Evolutionary conservation across 1,139 yeast genomes (phyloP).

Genomic region (Starmera stellimalicola): DNA sequence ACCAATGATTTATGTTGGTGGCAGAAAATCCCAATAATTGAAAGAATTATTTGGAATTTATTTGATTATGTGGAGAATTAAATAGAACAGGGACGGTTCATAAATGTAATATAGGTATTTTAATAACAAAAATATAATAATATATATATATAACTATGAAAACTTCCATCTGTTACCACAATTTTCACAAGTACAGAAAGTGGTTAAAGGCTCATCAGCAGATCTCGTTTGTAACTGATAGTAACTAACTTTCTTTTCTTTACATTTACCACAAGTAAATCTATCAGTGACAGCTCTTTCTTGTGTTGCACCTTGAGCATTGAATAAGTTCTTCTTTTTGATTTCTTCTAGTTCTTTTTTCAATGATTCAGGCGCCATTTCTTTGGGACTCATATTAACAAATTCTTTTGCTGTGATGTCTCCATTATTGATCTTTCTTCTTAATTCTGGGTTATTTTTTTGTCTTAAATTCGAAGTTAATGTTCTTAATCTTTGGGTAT

Average conservation of each 20-base stretch:
- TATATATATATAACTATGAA: constrained; percentile 34
- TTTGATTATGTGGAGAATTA: constrained; percentile 1
- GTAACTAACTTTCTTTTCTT: constrained; percentile 91
- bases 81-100: not conserved
- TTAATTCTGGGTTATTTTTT: constrained; percentile 78
- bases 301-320: constrained; percentile 98
- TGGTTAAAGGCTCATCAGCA: constrained; percentile 97
- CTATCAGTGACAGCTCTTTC: constrained; percentile 94
- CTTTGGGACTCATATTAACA: constrained; percentile 80
- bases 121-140: not conserved
- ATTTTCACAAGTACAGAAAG: constrained; percentile 94
- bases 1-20: constrained; percentile 3
- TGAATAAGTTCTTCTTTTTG: constrained; percentile 82
- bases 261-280: constrained; percentile 96
- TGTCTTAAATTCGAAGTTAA: constrained; percentile 53
- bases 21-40: not conserved
- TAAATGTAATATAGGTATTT: not conserved
- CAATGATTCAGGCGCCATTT: constrained; percentile 86
- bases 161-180: constrained; percentile 99
- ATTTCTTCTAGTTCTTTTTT: constrained; percentile 80
- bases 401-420: constrained; percentile 56
- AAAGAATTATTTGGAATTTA: constrained; percentile 1
- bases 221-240: constrained; percentile 97
- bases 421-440: constrained; percentile 58
- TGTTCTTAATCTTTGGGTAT: constrained; percentile 15